Percentiles rank a stretch among this genome's conserved stretches.
Conservation (phyloP, 768 basidiomycete species). For the Lactarius tabidus region DNA sequence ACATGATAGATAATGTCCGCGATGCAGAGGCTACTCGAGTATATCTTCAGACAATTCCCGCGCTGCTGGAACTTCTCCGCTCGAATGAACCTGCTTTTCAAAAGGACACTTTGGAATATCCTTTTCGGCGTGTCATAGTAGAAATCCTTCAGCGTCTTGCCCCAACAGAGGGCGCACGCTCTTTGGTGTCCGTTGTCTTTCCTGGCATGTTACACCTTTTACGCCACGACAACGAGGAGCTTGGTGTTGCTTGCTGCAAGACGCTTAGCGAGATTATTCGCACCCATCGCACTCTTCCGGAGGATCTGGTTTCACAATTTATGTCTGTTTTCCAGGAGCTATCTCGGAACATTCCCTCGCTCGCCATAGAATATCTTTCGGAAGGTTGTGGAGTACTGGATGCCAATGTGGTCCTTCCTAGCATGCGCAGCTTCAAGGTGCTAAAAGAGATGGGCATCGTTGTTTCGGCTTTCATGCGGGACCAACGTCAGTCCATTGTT, state of each 20-base stretch:
- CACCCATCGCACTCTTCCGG: conserved; percentile 64
- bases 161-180: conserved; percentile 69
- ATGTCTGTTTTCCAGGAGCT: conserved; percentile 75
- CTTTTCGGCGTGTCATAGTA: conserved; percentile 81
- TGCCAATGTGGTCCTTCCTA: conserved; percentile 55
- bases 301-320: conserved; percentile 74
- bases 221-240: conserved; percentile 93
- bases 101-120: conserved; percentile 67
- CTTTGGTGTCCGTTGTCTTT: conserved; percentile 63
- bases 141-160: conserved; percentile 90
- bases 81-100: conserved; percentile 62
- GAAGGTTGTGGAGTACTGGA: conserved; percentile 58
- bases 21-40: conserved; percentile 70
- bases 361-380: conserved; percentile 73
- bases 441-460: conserved; percentile 91
- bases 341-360: conserved; percentile 64
- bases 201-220: conserved; percentile 80
- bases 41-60: conserved; percentile 67
- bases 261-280: conserved; percentile 86
- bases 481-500: conserved; percentile 61
- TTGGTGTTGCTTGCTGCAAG: conserved; percentile 86
- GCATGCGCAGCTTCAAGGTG: conserved; percentile 87
- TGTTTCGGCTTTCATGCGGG: conserved; percentile 86
- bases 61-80: conserved; percentile 67
- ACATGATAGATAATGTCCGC: conserved; percentile 74